Conservation (phyloP, 2,329 filamentous ascomycete species). For the Pseudogymnoascus sp. region DNA sequence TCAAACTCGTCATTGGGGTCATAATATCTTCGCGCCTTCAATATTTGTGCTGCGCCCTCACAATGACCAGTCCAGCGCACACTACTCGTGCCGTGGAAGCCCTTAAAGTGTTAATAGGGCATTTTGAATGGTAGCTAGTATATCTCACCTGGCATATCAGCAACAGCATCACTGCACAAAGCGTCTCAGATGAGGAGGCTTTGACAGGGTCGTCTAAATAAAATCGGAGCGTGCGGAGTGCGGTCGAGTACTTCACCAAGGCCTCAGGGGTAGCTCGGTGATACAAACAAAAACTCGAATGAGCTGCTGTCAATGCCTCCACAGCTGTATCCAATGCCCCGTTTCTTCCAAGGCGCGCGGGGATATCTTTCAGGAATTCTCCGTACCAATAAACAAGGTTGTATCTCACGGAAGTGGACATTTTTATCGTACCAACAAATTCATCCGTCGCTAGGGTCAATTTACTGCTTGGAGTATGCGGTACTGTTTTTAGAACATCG, state of each 20-base stretch:
- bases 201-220: slow-evolving; percentile 28
- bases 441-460: slow-evolving; percentile 28
- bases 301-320: background rate
- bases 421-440: slow-evolving; percentile 29
- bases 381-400: slow-evolving; percentile 41
- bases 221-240: slow-evolving; percentile 12
- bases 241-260: background rate
- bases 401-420: slow-evolving; percentile 38
- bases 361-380: slow-evolving; percentile 38
- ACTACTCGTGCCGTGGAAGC: background rate
- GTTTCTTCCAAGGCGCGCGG: slow-evolving; percentile 38
- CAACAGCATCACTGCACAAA: slow-evolving; percentile 33
- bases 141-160: slow-evolving; percentile 26
- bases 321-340: slow-evolving; percentile 30
- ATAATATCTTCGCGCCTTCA: slow-evolving; percentile 29
- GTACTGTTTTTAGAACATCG: background rate
- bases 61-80: slow-evolving; percentile 14
- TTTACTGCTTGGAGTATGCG: background rate
- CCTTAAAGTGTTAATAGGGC: background rate
- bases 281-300: background rate
- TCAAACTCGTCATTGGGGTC: slow-evolving; percentile 31
- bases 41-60: slow-evolving; percentile 23
- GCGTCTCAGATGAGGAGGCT: slow-evolving; percentile 29
- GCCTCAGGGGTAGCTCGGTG: background rate
- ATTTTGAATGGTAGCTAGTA: too few relatives aligned